Evolutionary conservation across 495 filamentous ascomycete species (phyloP), one percentile per base, ranked within the genome.

Genomic region (Aspergillus ostianus): DNA sequence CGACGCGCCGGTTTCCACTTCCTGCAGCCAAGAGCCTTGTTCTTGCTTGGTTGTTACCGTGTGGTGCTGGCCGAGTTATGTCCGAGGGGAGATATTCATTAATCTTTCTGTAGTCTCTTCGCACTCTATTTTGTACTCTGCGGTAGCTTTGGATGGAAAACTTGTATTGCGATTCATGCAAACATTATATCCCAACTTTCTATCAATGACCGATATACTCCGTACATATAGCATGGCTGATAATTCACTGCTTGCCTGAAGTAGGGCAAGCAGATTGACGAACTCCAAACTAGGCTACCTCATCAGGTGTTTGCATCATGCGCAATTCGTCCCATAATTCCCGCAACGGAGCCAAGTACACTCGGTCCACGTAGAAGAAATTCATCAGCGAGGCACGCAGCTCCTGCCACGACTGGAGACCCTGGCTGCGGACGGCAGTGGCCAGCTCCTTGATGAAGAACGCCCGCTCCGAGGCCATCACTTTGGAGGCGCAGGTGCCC

Each of bases 291-390:
- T 32, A 32, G 30, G 30, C 30, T 32, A 32, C 30, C 8, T 41
- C 36, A 15, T 41, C 36, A 41, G 36, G 13, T 2, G 10, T 12
- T 41, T 41, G 8, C 36, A 17, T 41, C 36, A 41, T 12, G 36
- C 36, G 64, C 30, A 74, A 62, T 58, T 78, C 76, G 51, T 72
- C 70, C 75, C 77, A 80, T 26, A 80, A 57, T 36, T 67, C 68
- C 27, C 70, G 65, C 23, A 76, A 51, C 56, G 72, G 69, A 17
- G 55, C 56, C 21, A 72, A 61, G 59, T 78, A 75, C 48, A 66
- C 63, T 44, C 76, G 73, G 56, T 80, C 77, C 47, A 70, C 68
- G 60, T 78, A 78, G 60, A 77, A 79, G 58, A 72, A 79, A 13
- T 74, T 67, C 19, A 71, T 50, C 23, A 80, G 64, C 4, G 77